Conservation (phyloP, 495 filamentous ascomycete species). For the Talaromyces nanjingensis region DNA sequence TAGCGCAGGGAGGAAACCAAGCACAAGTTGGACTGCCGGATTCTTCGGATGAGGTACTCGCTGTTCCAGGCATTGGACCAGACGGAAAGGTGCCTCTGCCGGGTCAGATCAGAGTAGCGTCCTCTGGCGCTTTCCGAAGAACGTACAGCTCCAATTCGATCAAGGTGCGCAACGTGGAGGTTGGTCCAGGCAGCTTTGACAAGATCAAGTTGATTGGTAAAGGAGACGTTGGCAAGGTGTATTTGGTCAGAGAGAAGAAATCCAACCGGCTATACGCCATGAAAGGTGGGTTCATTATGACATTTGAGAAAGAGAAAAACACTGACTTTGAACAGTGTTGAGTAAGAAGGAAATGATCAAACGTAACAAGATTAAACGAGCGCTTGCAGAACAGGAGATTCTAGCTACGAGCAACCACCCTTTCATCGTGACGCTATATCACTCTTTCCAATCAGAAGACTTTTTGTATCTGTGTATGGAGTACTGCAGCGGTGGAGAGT, state of each 20-base stretch:
- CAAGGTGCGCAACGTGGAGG: slow-evolving; percentile 94
- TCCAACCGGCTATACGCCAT: slow-evolving; percentile 91
- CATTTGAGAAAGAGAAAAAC: slow-evolving; percentile 8
- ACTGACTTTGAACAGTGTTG: slow-evolving; percentile 55
- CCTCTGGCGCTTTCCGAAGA: slow-evolving; percentile 65
- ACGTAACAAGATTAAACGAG: slow-evolving; percentile 98
- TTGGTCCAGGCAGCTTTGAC: slow-evolving; percentile 92
- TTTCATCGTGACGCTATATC: slow-evolving; percentile 96
- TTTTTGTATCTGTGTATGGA: slow-evolving; percentile 99
- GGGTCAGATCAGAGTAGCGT: slow-evolving; percentile 47
- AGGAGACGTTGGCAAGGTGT: slow-evolving; percentile 97
- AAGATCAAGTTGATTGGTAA: slow-evolving; percentile 99
- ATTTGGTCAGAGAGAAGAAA: slow-evolving; percentile 96
- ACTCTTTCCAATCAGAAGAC: slow-evolving; percentile 98
- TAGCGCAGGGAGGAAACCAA: slow-evolving; percentile 45
- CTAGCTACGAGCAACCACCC: slow-evolving; percentile 97
- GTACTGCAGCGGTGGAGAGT: slow-evolving; percentile 97
- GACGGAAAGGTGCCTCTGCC: slow-evolving; percentile 41
- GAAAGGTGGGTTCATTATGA: slow-evolving; percentile 63
- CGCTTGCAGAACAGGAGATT: slow-evolving; percentile 95
- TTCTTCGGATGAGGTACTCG: slow-evolving; percentile 22
- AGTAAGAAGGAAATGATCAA: slow-evolving; percentile 99
- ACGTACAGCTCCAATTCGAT: slow-evolving; percentile 99
- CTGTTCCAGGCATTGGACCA: slow-evolving; percentile 29
- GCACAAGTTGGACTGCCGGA: slow-evolving; percentile 54